Conservation (phyloP, 352 stramenopile genomes). For the Phytophthora fragariae region DNA sequence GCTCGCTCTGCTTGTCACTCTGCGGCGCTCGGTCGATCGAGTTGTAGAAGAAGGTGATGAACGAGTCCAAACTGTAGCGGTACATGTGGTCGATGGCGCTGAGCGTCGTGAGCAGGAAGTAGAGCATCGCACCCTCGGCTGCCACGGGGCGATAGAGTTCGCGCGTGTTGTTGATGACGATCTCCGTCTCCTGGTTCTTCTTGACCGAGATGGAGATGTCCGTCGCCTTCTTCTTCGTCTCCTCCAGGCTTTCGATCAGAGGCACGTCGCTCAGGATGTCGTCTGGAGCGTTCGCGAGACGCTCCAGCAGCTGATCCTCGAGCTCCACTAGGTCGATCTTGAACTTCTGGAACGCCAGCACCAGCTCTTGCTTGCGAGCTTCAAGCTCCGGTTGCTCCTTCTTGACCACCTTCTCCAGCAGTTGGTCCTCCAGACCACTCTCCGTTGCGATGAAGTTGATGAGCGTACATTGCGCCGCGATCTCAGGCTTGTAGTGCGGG, state of each 20-base stretch:
- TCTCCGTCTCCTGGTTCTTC: constrained; percentile 95
- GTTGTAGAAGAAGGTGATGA: constrained; percentile 98
- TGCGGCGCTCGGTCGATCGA: constrained; percentile 91
- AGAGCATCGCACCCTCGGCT: constrained; percentile 96
- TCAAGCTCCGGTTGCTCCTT: constrained; percentile 96
- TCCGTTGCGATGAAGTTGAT: constrained; percentile 99
- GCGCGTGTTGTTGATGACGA: constrained; percentile 95
- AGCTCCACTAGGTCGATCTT: constrained; percentile 97
- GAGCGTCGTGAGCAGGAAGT: constrained; percentile 97
- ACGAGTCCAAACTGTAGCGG: constrained; percentile 97
- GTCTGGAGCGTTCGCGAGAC: constrained; percentile 95
- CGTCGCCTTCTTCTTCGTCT: constrained; percentile 96
- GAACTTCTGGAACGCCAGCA: constrained; percentile 94
- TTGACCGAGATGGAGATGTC: constrained; percentile 96
- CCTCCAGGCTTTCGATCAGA: constrained; percentile 96
- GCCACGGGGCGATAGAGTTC: constrained; percentile 95
- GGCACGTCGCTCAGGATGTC: constrained; percentile 97
- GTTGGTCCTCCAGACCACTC: constrained; percentile 95
- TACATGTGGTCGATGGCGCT: constrained; percentile 98
- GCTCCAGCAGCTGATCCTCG: constrained; percentile 96
- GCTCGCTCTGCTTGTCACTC: constrained; percentile 90
- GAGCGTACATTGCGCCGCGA: constrained; percentile 95
- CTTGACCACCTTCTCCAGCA: constrained; percentile 96
- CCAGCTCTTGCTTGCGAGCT: constrained; percentile 94
- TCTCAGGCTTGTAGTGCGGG: constrained; percentile 98